Evolutionary conservation across 176 grass and related monocot species (phyloP).

Genomic region (Rhynchospora tenuis): DNA sequence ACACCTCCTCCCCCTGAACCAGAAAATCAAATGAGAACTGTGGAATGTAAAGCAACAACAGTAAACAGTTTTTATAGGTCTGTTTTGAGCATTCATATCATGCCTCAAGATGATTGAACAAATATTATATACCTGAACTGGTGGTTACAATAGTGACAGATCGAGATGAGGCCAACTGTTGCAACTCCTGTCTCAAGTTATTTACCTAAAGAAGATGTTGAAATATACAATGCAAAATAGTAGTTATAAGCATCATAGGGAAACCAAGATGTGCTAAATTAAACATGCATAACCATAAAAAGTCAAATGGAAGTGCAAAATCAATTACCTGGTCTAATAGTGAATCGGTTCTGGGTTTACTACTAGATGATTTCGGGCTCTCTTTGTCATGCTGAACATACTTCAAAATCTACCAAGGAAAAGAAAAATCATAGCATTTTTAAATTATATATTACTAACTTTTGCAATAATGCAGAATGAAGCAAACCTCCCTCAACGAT

Average conservation of each 20-base stretch:
- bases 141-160: slow-evolving; percentile 38
- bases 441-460: neutral
- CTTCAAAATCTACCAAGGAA: slow-evolving; percentile 23
- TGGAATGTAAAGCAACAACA: neutral
- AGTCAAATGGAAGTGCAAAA: neutral
- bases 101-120: neutral
- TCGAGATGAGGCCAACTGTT: slow-evolving; percentile 17
- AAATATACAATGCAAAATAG: neutral
- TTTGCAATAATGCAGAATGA: neutral
- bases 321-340: slow-evolving; percentile 22
- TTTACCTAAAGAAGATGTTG: slow-evolving; percentile 31
- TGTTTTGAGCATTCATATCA: neutral
- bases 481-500: neutral
- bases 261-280: neutral
- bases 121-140: slow-evolving; percentile 12
- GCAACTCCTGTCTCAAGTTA: slow-evolving; percentile 37
- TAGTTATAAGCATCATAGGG: neutral
- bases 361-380: slow-evolving; percentile 19
- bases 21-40: slow-evolving; percentile 11
- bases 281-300: neutral
- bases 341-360: slow-evolving; percentile 22
- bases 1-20: slow-evolving; percentile 10
- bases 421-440: neutral
- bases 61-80: neutral
- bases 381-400: slow-evolving; percentile 17